Conservation (phyloP, 2,329 filamentous ascomycete species). For the Aspergillus terreus region DNA sequence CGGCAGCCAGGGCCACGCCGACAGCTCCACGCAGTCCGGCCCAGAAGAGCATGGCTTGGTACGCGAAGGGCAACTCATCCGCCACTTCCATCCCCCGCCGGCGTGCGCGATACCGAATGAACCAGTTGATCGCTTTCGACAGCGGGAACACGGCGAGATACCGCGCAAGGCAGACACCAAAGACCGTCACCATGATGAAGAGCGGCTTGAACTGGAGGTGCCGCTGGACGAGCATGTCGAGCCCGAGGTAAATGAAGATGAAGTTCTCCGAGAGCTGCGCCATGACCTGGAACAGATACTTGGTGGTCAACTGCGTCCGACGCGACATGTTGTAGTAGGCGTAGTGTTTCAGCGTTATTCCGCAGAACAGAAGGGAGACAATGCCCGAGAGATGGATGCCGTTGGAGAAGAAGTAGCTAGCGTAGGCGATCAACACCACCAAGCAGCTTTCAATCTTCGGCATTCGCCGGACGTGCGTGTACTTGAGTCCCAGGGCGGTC, state of each 20-base stretch:
- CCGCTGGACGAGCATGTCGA: conserved; percentile 90
- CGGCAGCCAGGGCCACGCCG: conserved; percentile 87
- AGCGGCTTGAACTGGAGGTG: conserved; percentile 87
- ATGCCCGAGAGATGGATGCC: conserved; percentile 97
- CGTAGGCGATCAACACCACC: conserved; percentile 89
- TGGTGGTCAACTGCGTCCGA: conserved; percentile 93
- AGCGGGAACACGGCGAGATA: conserved; percentile 95
- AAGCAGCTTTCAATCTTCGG: conserved; percentile 97
- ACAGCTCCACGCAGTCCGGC: conserved; percentile 92
- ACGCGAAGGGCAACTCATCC: conserved; percentile 89
- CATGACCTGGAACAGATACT: conserved; percentile 93
- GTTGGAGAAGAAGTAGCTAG: conserved; percentile 97
- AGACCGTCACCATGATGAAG: conserved; percentile 87
- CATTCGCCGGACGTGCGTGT: conserved; percentile 86
- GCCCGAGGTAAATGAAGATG: conserved; percentile 97
- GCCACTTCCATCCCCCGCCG: conserved; percentile 70
- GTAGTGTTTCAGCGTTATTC: conserved; percentile 97
- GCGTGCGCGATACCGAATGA: conserved; percentile 79
- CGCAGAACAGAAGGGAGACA: conserved; percentile 92
- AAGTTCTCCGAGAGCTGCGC: conserved; percentile 98
- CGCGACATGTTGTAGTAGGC: conserved; percentile 99
- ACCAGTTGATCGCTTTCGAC: conserved; percentile 84
- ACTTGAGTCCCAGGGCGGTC: conserved; percentile 86
- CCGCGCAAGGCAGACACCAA: conserved; percentile 86
- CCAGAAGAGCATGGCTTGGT: conserved; percentile 99